phyloP scores from a whole-genome alignment of 2,329 filamentous ascomycete genomes.

The Monosporascus sp. region DNA sequence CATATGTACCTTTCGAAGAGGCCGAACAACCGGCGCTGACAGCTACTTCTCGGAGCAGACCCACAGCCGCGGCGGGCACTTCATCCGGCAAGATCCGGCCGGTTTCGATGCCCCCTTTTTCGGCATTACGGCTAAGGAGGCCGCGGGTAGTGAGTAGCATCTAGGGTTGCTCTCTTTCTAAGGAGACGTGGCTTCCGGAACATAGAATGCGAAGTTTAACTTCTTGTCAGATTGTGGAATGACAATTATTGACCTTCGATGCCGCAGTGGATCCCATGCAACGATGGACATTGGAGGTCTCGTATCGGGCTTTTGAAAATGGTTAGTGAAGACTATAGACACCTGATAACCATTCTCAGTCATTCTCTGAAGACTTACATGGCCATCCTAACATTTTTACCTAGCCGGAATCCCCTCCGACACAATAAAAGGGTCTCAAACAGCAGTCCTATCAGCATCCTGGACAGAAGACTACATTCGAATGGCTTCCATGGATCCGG shows the following conservation, averaged over 20 bases:
- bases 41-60: conserved; percentile 7
- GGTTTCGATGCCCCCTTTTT: conserved; percentile 37
- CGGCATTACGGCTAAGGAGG: conserved; percentile 28
- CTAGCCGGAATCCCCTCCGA: conserved; percentile 29
- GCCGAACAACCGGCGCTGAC: conserved; percentile 7
- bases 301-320: conserved; percentile 34
- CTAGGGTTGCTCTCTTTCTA: too few species aligned
- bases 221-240: too few species aligned
- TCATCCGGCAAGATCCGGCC: conserved; percentile 28
- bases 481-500: conserved; percentile 29
- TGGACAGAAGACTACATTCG: conserved; percentile 32
- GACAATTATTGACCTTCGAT: too few species aligned
- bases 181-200: too few species aligned
- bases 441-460: conserved; percentile 32
- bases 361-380: too few species aligned
- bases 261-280: conserved; percentile 32
- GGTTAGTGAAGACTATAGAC: conserved; percentile 14
- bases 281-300: conserved; percentile 27
- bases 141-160: conserved; percentile 14
- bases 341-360: too few species aligned
- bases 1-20: conserved; percentile 18
- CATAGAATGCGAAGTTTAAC: too few species aligned
- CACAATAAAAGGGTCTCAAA: conserved; percentile 22
- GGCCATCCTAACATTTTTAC: too few species aligned
- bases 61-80: conserved; percentile 21